Percentiles rank a stretch among this genome's conserved stretches.
phyloP scores from a whole-genome alignment of 768 basidiomycete genomes.

The Cantharellus anzutake region DNA sequence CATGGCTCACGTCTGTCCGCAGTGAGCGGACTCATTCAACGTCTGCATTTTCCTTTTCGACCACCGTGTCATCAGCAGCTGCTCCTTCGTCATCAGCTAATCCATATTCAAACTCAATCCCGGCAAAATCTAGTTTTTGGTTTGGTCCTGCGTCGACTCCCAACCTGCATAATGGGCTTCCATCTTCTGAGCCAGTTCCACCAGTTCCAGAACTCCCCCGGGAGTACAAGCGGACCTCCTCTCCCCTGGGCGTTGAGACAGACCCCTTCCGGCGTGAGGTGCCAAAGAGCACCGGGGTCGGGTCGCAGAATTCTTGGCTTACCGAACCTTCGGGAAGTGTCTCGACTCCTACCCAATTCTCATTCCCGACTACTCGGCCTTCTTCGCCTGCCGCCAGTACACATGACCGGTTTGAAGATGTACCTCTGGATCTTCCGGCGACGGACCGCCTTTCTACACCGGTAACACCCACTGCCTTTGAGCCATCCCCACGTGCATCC shows the following conservation, averaged over 20 bases:
- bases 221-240: slow-evolving; percentile 19
- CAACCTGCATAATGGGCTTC: background rate
- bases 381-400: slow-evolving; percentile 15
- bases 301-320: slow-evolving; percentile 26
- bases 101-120: slow-evolving; percentile 16
- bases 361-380: slow-evolving; percentile 34
- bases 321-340: slow-evolving; percentile 42
- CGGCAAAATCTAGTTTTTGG: slow-evolving; percentile 40
- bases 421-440: background rate
- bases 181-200: background rate
- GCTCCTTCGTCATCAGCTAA: slow-evolving; percentile 22
- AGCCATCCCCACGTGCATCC: slow-evolving; percentile 25
- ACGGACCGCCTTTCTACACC: slow-evolving; percentile 16
- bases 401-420: background rate
- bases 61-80: background rate
- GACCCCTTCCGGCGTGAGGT: slow-evolving; percentile 47
- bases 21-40: background rate
- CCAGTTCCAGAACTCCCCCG: background rate
- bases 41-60: background rate
- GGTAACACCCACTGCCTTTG: slow-evolving; percentile 16
- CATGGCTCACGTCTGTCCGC: slow-evolving; percentile 57
- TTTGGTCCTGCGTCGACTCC: slow-evolving; percentile 30
- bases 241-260: slow-evolving; percentile 23
- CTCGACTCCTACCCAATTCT: slow-evolving; percentile 44
- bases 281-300: slow-evolving; percentile 12